Percentiles rank a stretch among this genome's conserved stretches.
phyloP scores from a whole-genome alignment of 176 grass and related monocot genomes.

The Panicum miliaceum region DNA sequence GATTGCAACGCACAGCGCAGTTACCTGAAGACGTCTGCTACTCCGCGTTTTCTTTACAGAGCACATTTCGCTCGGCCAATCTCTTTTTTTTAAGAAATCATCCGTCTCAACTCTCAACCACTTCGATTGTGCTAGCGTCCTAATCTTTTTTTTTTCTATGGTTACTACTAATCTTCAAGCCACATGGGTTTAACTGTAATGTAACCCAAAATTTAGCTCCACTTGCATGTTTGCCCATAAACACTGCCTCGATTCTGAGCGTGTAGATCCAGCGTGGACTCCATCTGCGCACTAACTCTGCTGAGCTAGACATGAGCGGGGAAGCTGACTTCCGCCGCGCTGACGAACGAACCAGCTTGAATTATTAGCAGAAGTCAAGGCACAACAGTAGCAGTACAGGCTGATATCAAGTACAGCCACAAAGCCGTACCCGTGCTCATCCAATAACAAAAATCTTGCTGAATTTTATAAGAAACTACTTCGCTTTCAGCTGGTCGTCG shows the following conservation, averaged over 20 bases:
- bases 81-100: not conserved
- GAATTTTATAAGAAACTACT: too few relatives aligned
- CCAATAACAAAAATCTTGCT: not conserved
- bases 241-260: not conserved
- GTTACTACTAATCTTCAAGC: not conserved
- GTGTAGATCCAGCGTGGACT: not conserved
- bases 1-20: not conserved
- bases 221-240: not conserved
- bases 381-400: not conserved
- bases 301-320: not conserved
- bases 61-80: not conserved
- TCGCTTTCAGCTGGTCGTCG: constrained; percentile 11
- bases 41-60: not conserved
- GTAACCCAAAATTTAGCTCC: not conserved
- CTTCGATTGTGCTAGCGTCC: not conserved
- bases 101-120: not conserved
- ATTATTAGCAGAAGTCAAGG: constrained; percentile 31
- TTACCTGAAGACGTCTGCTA: not conserved
- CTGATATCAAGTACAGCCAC: not conserved
- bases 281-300: not conserved
- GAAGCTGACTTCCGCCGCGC: not conserved
- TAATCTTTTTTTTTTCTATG: not conserved
- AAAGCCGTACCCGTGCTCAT: not conserved
- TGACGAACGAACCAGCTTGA: not conserved
- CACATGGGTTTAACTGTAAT: not conserved